phyloP scores from a whole-genome alignment of 139 green algal species.

The Asterochloris erici region DNA sequence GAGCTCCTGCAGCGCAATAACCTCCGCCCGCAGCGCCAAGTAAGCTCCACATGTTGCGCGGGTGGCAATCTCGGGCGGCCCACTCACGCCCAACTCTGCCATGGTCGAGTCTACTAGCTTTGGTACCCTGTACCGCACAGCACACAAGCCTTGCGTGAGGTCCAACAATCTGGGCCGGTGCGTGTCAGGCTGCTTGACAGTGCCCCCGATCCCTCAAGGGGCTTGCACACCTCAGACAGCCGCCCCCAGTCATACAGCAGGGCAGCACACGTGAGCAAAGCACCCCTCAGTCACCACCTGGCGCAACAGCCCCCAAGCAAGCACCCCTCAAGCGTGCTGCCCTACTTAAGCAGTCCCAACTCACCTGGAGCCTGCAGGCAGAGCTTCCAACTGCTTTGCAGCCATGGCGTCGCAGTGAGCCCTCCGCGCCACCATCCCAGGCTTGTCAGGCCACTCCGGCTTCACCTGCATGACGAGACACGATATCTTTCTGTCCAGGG shows the following conservation, averaged over 20 bases:
- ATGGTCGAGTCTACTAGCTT: constrained; percentile 62
- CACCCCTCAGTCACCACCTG: not conserved
- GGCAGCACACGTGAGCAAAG: not conserved
- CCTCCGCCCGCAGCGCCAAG: constrained; percentile 56
- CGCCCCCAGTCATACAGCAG: no score
- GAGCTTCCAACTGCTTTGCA: constrained; percentile 23
- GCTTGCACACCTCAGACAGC: no score
- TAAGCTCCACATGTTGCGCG: constrained; percentile 56
- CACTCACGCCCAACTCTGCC: constrained; percentile 44
- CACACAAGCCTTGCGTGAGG: not conserved
- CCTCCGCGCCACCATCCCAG: constrained; percentile 49
- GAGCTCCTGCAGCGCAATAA: constrained; percentile 55
- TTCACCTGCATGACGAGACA: no score
- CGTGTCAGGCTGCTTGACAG: no score
- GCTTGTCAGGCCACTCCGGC: constrained; percentile 5
- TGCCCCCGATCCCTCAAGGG: no score
- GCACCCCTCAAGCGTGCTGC: not conserved
- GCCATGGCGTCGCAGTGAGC: constrained; percentile 40
- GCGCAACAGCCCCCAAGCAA: no score
- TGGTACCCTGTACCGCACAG: constrained; percentile 35
- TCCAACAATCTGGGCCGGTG: no score
- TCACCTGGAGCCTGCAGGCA: constrained; percentile 32
- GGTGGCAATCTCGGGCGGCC: constrained; percentile 36
- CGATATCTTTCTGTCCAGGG: not conserved
- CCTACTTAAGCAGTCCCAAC: not conserved